A percentile compares a stretch with the other conserved stretches of the same genome.
Evolutionary conservation across 1,139 yeast genomes (phyloP).

Genomic region (Kodamaea ohmeri): DNA sequence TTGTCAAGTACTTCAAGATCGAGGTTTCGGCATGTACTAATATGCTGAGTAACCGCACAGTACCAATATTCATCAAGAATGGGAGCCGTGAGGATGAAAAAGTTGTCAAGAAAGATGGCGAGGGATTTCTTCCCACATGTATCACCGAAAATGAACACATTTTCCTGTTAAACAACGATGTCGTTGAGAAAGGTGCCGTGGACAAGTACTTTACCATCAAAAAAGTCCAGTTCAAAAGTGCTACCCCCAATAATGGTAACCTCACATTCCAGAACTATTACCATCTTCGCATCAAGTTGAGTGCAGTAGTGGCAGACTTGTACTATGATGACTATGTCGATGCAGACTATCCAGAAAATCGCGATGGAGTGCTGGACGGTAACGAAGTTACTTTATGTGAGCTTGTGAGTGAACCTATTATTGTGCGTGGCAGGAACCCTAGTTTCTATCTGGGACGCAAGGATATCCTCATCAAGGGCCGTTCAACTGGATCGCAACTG

Average conservation of each 20-base stretch:
- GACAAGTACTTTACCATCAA: conserved; percentile 37
- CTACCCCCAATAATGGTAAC: conserved; percentile 66
- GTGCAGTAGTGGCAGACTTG: conserved; percentile 45
- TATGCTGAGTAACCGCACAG: conserved; percentile 27
- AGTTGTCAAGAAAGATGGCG: conserved; percentile 12
- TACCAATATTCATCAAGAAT: conserved; percentile 32
- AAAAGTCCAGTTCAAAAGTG: conserved; percentile 56
- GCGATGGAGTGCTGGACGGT: conserved; percentile 12
- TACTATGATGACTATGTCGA: conserved; percentile 43
- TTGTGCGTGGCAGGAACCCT: conserved; percentile 67
- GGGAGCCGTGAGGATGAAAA: conserved; percentile 15
- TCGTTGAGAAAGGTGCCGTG: conserved; percentile 23
- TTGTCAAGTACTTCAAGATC: conserved; percentile 39
- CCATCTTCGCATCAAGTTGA: conserved; percentile 44
- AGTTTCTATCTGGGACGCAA: conserved; percentile 58
- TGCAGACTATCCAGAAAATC: conserved; percentile 21
- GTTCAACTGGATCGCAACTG: conserved; percentile 14
- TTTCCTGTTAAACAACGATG: conserved; percentile 28
- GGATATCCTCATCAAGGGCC: conserved; percentile 39
- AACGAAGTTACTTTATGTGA: conserved; percentile 38
- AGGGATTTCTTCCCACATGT: conserved; percentile 22
- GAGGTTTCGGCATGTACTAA: conserved; percentile 40
- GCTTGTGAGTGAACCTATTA: conserved; percentile 47
- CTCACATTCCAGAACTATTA: conserved; percentile 56
- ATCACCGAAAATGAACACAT: conserved; percentile 30